Base-by-base conservation (phyloP, 352 stramenopile genomes). In the Globisporangium cylindrosporum region DNA sequence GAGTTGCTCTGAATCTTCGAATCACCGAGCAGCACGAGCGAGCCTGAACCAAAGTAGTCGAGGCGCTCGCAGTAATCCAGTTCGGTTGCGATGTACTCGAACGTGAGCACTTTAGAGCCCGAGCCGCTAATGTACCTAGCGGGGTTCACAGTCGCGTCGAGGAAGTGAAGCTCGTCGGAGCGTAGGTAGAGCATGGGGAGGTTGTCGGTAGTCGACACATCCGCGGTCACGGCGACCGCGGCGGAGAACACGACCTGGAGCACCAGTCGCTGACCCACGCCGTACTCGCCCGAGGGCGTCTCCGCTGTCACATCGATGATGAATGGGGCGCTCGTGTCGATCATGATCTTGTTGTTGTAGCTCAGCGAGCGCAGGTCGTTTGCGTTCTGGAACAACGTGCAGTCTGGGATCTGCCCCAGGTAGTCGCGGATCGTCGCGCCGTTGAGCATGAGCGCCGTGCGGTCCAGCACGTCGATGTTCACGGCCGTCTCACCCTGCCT, bases 61-160 rank as follows among this genome's bases (percentile, higher is more conserved):
- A 96, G 69, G 0, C 64, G 53, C 3, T 84, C 70, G 32, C 83
- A 88, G 59, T 86, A 90, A 61, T 95, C 89, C 8, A 71, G 67
- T 14, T 79, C 73, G 0, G 27, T 70, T 9, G 80, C 71, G 1
- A 70, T 85, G 62, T 91, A 94, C 67, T 77, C 68, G 58, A 94
- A 92, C 3, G 61, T 73, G 1, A 94, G 76, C 2, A 73, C 70
- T 2, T 38, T 69, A 0, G 86, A 82, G 4, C 76, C 78, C 0
- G 81, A 90, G 3, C 86, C 86, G 49, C 58, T 69, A n/a, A 76
- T n/a, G 62, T 91, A 93, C 1, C 55, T 64, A 0, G 84, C 84
- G 12, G 79, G 62, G 38, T 79, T 81, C 34, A 84, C 69, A 0
- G 63, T 75, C 10, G 70, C 77, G 22, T 71, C 76, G 1, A 78